These are phyloP conservation scores for Colletotrichum navitas DNA, from an alignment of 2,329 filamentous ascomycete species.

Conservation along the genomic window DNA sequence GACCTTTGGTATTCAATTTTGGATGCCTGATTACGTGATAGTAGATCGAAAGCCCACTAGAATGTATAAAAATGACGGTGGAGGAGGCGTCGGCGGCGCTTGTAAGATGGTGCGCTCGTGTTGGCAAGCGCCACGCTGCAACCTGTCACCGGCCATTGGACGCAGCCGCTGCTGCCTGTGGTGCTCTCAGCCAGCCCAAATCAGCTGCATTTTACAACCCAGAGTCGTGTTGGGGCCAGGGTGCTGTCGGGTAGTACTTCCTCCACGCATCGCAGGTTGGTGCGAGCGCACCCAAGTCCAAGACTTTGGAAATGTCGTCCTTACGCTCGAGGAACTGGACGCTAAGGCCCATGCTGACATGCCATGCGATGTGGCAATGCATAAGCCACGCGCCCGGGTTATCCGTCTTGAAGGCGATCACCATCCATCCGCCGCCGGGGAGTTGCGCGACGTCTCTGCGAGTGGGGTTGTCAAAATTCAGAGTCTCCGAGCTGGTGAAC, in stretches of 20 bases:
- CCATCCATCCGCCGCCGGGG: slow-evolving; percentile 57
- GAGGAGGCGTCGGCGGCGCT: slow-evolving; percentile 10
- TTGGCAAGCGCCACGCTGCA: slow-evolving; percentile 10
- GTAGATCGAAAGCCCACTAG: background rate
- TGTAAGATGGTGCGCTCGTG: slow-evolving; percentile 28
- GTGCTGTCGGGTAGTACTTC: slow-evolving; percentile 37
- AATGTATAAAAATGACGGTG: slow-evolving; percentile 11
- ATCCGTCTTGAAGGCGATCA: slow-evolving; percentile 61
- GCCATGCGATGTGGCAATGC: slow-evolving; percentile 65
- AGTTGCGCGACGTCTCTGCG: slow-evolving; percentile 61
- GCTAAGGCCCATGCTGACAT: slow-evolving; percentile 61
- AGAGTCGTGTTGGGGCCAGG: slow-evolving; percentile 43
- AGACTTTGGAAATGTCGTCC: slow-evolving; percentile 38
- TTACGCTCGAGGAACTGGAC: slow-evolving; percentile 63
- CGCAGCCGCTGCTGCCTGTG: slow-evolving; percentile 16
- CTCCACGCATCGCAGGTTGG: slow-evolving; percentile 43
- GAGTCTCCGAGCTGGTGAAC: slow-evolving; percentile 42
- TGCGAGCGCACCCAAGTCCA: slow-evolving; percentile 39
- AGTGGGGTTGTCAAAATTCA: slow-evolving; percentile 57
- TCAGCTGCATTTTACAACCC: slow-evolving; percentile 26
- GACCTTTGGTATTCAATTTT: background rate
- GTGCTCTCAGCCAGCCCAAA: slow-evolving; percentile 21
- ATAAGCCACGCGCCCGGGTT: slow-evolving; percentile 64
- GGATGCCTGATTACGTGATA: background rate
- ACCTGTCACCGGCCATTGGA: background rate